Base-by-base conservation (phyloP, 495 filamentous ascomycete species). In the Podospora tetraspora region DNA sequence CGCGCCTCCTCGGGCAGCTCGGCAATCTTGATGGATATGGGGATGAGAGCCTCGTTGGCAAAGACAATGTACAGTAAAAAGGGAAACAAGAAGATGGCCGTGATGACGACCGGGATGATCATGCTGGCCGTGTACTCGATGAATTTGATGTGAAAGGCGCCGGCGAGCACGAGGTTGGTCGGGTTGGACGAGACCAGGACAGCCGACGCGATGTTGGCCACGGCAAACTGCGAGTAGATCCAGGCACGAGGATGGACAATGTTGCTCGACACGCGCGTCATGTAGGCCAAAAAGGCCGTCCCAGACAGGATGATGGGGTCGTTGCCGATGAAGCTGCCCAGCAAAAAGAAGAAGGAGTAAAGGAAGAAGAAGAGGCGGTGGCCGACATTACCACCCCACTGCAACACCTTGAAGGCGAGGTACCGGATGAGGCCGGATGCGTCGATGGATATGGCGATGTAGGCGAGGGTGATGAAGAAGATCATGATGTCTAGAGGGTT, bases 381-480 rank as follows among this genome's bases (percentile, higher is more conserved):
- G 11, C 88, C 88, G 25, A 81, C 80, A 25, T 80, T 78, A 21
- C 88, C 87, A 25, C 83, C 87, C 73, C 81, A 84, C 71, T 87
- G 83, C 22, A 90, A 82, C 1, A 91, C 88, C 66, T 84, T 88
- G 80, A 88, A 89, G 0, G 88, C 87, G 58, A 91, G 74, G 60
- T 79, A 91, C 57, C 87, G 73, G 70, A 91, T 89, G 13, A 90
- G 77, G 23, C 88, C 88, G 5, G 88, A 90, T 1, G 88, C 87
- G 70, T 91, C 88, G 73, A 91, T 88, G 3, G 88, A 91, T 66
- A 91, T 91, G 62, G 88, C 88, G 71, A 91, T 90, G 76, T 91
- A 91, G 3, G 88, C 87, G n/a, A 90, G 79, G 1, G 88, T 87
- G 63, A 90, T 79, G 79, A 91, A 91, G 77, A 90, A 90, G 56